A percentile compares a stretch with the other conserved stretches of the same genome.
Evolutionary conservation across 1,139 yeast genomes (phyloP).

Genomic region (Magnusiomyces fungicola): DNA sequence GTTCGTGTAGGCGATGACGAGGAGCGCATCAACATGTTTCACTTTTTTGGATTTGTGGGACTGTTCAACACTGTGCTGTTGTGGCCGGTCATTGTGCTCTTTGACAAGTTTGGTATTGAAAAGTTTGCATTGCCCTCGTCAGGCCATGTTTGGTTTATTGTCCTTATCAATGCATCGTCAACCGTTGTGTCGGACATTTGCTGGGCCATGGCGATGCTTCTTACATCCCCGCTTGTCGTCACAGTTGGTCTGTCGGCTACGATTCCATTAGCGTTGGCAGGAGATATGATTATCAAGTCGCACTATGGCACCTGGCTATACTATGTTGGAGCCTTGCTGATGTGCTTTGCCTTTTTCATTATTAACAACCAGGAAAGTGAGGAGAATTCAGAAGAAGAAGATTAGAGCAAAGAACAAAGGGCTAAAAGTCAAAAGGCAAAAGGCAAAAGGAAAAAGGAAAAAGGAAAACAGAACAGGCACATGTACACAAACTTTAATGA

Average conservation of each 20-base stretch:
- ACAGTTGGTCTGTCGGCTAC: slow-evolving; percentile 92
- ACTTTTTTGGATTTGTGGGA: slow-evolving; percentile 94
- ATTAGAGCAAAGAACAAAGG: no score
- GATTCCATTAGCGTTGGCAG: slow-evolving; percentile 89
- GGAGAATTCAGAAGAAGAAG: background rate
- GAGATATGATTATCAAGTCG: slow-evolving; percentile 70
- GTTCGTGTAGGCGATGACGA: slow-evolving; percentile 58
- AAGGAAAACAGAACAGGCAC: no score
- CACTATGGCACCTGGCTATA: slow-evolving; percentile 56
- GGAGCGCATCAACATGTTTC: slow-evolving; percentile 67
- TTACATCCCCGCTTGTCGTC: slow-evolving; percentile 90
- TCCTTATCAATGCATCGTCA: slow-evolving; percentile 59
- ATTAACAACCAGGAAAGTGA: slow-evolving; percentile 4
- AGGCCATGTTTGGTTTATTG: slow-evolving; percentile 44
- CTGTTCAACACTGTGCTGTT: slow-evolving; percentile 63
- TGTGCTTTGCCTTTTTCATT: slow-evolving; percentile 26
- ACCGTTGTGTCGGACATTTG: slow-evolving; percentile 85
- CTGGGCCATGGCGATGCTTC: slow-evolving; percentile 91
- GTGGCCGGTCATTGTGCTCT: slow-evolving; percentile 73
- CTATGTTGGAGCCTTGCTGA: slow-evolving; percentile 70
- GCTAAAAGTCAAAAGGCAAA: no score
- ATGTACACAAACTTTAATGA: no score
- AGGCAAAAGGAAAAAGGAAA: no score
- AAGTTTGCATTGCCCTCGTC: slow-evolving; percentile 61
- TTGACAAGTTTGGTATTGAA: slow-evolving; percentile 61